These are phyloP conservation scores for Artemisia annua DNA, from an alignment of 129 eudicot genomes.

Conservation along the genomic window DNA sequence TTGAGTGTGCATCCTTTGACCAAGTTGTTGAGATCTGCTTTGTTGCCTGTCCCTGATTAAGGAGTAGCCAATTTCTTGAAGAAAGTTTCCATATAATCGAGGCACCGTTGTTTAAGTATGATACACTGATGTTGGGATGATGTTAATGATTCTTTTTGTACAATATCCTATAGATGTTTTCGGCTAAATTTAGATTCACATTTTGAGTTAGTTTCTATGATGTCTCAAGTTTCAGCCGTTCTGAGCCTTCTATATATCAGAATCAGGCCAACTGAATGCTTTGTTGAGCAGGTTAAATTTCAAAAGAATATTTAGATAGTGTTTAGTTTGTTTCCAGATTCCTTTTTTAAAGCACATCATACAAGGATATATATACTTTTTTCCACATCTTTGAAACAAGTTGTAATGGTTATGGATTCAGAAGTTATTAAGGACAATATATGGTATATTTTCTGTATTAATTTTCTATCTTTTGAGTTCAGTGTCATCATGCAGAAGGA, in stretches of 20 bases:
- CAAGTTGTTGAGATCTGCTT: constrained; percentile 16
- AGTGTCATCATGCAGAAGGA: too few species aligned
- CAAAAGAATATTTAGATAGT: not conserved
- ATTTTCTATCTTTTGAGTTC: too few species aligned
- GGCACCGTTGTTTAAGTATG: constrained; percentile 8
- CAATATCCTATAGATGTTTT: constrained; percentile 25
- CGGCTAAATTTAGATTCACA: constrained; percentile 19
- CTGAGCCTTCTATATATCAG: too few species aligned
- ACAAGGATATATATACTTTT: too few species aligned
- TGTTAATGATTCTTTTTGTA: constrained; percentile 35
- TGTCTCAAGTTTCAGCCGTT: not conserved
- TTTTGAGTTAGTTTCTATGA: not conserved
- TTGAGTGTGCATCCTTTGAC: constrained; percentile 19
- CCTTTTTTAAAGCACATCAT: too few species aligned
- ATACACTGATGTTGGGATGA: constrained; percentile 18
- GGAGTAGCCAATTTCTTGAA: constrained; percentile 11
- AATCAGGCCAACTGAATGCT: too few species aligned
- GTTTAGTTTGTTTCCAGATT: not conserved
- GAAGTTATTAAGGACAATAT: too few species aligned
- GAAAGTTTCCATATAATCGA: constrained; percentile 17
- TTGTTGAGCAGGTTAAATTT: too few species aligned
- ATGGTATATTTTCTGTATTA: too few species aligned
- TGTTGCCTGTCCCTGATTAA: constrained; percentile 4
- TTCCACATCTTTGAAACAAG: too few species aligned
- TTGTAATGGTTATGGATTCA: too few species aligned